A percentile compares a stretch with the other conserved stretches of the same genome.
phyloP scores from a whole-genome alignment of 1,139 yeast genomes.

The Suhomyces panamericanus region DNA sequence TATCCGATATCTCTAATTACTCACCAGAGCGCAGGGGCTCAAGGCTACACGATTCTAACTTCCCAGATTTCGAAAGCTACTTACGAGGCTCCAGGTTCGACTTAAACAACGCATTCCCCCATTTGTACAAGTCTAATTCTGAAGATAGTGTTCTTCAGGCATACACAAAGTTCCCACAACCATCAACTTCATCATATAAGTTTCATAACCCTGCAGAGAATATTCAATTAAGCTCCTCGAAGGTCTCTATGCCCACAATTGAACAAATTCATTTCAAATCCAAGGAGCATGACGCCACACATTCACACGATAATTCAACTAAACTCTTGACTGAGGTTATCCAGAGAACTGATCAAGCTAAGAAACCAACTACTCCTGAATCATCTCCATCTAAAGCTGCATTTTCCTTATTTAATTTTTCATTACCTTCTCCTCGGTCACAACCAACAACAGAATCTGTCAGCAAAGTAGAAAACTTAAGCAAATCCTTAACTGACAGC shows the following conservation, averaged over 20 bases:
- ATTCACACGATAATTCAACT: conserved; percentile 11
- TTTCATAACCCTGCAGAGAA: conserved; percentile 45
- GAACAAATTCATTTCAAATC: conserved; percentile 27
- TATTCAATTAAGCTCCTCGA: conserved; percentile 24
- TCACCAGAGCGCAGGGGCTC: conserved; percentile 20
- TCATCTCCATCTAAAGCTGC: conserved; percentile 11
- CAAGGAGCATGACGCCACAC: conserved; percentile 3
- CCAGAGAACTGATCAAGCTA: conserved; percentile 12
- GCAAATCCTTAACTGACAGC: conserved; percentile 22
- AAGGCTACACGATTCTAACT: conserved; percentile 4
- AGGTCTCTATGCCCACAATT: conserved; percentile 29
- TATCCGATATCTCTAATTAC: conserved; percentile 30
- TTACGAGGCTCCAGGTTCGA: conserved; percentile 38
- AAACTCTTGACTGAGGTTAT: conserved; percentile 24
- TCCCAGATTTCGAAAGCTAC: conserved; percentile 36
- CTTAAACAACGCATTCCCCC: conserved; percentile 36
- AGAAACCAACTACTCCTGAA: conserved; percentile 6
- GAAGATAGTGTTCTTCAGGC: conserved; percentile 26
- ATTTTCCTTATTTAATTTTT: conserved; percentile 16
- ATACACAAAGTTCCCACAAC: conserved; percentile 8
- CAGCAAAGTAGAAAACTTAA: conserved; percentile 13
- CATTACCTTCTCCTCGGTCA: conserved; percentile 11
- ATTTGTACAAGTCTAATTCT: conserved; percentile 27
- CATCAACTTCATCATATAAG: conserved; percentile 14
- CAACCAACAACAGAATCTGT: conserved; percentile 4